Conservation (phyloP, 202 grass and related monocot species). For the Panicum virgatum region DNA sequence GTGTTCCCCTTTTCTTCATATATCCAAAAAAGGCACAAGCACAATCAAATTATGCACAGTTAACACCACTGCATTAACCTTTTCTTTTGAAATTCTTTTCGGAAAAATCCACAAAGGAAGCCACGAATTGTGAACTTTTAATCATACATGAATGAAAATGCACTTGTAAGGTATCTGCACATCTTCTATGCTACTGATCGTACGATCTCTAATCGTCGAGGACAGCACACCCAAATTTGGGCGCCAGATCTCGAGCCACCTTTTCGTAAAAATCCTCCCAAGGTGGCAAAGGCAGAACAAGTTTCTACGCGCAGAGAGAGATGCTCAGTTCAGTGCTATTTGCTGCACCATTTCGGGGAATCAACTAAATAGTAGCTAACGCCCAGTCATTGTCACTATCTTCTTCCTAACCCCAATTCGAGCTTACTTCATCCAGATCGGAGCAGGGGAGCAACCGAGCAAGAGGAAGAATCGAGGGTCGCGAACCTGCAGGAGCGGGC, state of each 20-base stretch:
- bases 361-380: constrained; percentile 7
- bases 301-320: constrained; percentile 26
- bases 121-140: neutral
- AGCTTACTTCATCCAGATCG: constrained; percentile 17
- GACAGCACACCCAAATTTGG: neutral
- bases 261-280: neutral
- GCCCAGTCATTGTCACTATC: constrained; percentile 19
- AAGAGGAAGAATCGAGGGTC: constrained; percentile 4
- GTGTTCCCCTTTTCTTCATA: neutral
- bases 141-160: constrained; percentile 10
- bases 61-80: neutral
- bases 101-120: neutral
- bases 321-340: constrained; percentile 2
- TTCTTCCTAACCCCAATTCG: constrained; percentile 5
- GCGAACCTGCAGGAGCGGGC: constrained; percentile 74
- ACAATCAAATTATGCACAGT: neutral
- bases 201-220: neutral
- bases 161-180: neutral
- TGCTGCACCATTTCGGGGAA: constrained; percentile 2
- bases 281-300: neutral
- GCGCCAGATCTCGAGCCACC: constrained; percentile 26
- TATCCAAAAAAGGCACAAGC: neutral
- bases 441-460: neutral
- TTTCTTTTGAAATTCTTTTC: neutral
- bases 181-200: neutral